These are phyloP conservation scores for Nematocida sp. DNA, from an alignment of 371 early-diverging fungal species.

Conservation along the genomic window DNA sequence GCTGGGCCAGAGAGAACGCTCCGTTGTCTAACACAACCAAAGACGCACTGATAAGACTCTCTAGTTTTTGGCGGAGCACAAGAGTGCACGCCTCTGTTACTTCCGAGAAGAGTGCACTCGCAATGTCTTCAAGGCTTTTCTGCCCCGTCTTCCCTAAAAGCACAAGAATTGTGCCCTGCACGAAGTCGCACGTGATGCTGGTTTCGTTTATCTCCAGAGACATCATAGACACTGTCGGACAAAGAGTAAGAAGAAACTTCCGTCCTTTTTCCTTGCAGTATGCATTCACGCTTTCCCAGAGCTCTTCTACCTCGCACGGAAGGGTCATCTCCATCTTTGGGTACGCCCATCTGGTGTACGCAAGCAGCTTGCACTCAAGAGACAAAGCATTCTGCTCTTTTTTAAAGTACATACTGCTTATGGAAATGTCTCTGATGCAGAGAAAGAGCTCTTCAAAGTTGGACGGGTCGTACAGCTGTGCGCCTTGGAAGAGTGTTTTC, in stretches of 20 bases:
- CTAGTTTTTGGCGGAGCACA: neutral
- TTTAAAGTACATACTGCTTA: conserved; percentile 38
- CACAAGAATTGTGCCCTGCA: conserved; percentile 34
- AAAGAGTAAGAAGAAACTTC: conserved; percentile 15
- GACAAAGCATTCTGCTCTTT: neutral
- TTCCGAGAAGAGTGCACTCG: neutral
- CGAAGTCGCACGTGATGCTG: conserved; percentile 18
- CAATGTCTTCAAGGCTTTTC: conserved; percentile 2
- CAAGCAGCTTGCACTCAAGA: conserved; percentile 15
- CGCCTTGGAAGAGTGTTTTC: conserved; percentile 8
- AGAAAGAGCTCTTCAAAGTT: conserved; percentile 43
- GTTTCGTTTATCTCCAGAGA: conserved; percentile 7
- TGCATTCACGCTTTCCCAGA: conserved; percentile 11
- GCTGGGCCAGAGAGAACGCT: neutral
- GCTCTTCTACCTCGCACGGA: conserved; percentile 31
- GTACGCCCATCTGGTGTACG: conserved; percentile 40
- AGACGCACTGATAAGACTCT: neutral
- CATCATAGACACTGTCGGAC: conserved; percentile 31
- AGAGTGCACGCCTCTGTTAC: neutral
- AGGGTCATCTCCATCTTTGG: conserved; percentile 22
- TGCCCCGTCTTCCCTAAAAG: conserved; percentile 15
- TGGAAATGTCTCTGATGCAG: conserved; percentile 30
- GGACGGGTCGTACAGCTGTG: neutral
- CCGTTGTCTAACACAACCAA: neutral
- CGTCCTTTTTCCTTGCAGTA: conserved; percentile 41